A percentile compares a stretch with the other conserved stretches of the same genome.
phyloP scores from a whole-genome alignment of 305 asterid genomes.

The Fraxinus xanthoxyloides region DNA sequence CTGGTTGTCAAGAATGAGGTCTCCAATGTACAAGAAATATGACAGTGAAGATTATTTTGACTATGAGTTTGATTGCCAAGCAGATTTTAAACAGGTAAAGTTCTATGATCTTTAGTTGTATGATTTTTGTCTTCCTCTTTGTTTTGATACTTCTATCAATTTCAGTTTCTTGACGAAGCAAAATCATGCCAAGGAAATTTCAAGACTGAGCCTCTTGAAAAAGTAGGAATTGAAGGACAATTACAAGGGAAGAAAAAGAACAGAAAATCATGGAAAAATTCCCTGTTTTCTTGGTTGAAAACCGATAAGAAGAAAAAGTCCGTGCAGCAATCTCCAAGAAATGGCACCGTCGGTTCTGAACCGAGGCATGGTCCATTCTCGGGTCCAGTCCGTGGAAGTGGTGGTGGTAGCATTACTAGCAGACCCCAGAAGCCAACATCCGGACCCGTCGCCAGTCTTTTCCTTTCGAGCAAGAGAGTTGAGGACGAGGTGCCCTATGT shows the following conservation, averaged over 20 bases:
- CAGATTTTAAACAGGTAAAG: slow-evolving; percentile 57
- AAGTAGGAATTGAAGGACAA: slow-evolving; percentile 23
- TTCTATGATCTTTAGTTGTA: neutral
- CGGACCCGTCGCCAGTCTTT: slow-evolving; percentile 50
- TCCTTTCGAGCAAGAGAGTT: slow-evolving; percentile 28
- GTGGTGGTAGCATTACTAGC: neutral
- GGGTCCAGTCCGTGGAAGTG: slow-evolving; percentile 45
- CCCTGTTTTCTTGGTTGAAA: slow-evolving; percentile 64
- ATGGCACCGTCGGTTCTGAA: slow-evolving; percentile 20
- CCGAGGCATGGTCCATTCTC: slow-evolving; percentile 39
- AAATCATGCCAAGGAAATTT: slow-evolving; percentile 25
- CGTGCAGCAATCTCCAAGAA: slow-evolving; percentile 17
- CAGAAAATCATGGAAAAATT: slow-evolving; percentile 57
- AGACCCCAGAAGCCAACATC: slow-evolving; percentile 41
- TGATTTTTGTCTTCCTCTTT: neutral
- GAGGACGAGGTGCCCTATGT: slow-evolving; percentile 54
- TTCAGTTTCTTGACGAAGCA: slow-evolving; percentile 74
- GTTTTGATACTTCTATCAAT: neutral
- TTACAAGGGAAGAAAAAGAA: slow-evolving; percentile 30
- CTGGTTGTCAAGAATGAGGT: slow-evolving; percentile 25
- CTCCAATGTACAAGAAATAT: slow-evolving; percentile 30
- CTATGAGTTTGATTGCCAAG: slow-evolving; percentile 54
- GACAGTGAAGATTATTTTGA: slow-evolving; percentile 31
- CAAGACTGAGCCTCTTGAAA: slow-evolving; percentile 16
- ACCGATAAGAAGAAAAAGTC: slow-evolving; percentile 42